phyloP scores from a whole-genome alignment of 2,329 filamentous ascomycete species.

The Colletotrichum tofieldiae region DNA sequence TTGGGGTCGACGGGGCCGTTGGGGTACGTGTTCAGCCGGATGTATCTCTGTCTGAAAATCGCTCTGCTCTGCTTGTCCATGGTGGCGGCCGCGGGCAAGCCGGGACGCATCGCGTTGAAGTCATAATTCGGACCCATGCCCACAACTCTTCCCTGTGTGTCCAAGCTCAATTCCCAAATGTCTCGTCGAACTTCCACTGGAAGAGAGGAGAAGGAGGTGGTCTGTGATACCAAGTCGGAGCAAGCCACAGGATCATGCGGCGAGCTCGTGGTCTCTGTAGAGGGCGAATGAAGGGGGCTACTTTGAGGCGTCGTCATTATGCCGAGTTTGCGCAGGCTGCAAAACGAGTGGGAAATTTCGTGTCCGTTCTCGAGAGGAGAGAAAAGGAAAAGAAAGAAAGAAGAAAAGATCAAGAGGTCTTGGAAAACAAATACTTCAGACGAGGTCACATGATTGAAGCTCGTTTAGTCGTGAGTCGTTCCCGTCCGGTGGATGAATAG shows the following conservation, averaged over 20 bases:
- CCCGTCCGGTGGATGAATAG: neutral
- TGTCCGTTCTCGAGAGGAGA: neutral
- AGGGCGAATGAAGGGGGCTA: neutral
- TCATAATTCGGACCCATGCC: neutral
- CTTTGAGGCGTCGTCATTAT: no score
- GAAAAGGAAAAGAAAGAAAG: neutral
- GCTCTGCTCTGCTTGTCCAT: neutral
- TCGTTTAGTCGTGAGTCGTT: neutral
- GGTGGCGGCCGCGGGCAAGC: neutral
- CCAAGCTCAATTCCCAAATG: neutral
- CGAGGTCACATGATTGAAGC: neutral
- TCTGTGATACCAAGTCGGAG: neutral
- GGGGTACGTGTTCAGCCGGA: neutral
- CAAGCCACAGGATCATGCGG: neutral
- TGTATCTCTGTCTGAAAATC: neutral
- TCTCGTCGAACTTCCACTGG: neutral
- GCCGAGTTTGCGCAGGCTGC: no score
- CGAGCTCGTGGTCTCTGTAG: neutral
- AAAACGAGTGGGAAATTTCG: no score
- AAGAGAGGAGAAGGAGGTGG: neutral
- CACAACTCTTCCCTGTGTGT: neutral
- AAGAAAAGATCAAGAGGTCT: neutral
- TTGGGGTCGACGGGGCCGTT: neutral
- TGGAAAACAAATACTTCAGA: neutral
- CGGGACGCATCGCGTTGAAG: neutral